Base-by-base conservation (phyloP, 306 rosid species). In the Rubus idaeus region DNA sequence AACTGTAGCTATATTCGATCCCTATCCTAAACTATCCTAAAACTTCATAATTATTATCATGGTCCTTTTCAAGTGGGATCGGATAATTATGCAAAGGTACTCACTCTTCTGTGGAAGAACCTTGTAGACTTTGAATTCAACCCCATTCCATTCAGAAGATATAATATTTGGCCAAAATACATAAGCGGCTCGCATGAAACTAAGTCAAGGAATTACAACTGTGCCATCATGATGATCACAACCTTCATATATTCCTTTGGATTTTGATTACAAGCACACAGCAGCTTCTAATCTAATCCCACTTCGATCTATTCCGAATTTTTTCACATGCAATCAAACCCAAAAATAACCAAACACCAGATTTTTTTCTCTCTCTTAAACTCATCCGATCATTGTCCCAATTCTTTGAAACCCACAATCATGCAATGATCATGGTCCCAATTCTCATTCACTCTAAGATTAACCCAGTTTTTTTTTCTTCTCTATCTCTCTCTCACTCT, bases 91-190 rank as follows among this genome's bases (percentile, higher is more conserved):
- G 78, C 75, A 61, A 74, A 62, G 69, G 45, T 63, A 16, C 11
- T 37, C 10, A 2, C 21, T 14, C 68, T 67, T 23, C 41, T 64
- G 52, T 77, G 14, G 41, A 49, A 30, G 39, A 42, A 53, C 40
- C 84, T 77, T 84, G 76, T 63, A 72, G 85, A 80, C 84, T 83
- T 86, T 80, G 82, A 75, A 78, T 78, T 77, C 67, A 84, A 82
- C 35, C 67, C 71, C 78, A 76, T 69, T 79, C 21, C 41, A 72
- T 63, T 83, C 49, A 68, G 55, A 53, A 50, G 79, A 68, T 79
- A n/a, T 8, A 30, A 58, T 23, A 30, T 30, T 61, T 70, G 78
- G 83, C 83, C 64, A 35, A 12, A 66, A 73, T 1, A 21, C 6
- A 69, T 61, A 60, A 82, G 75, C 79, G 78, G 78, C 83, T 79